A percentile compares a stretch with the other conserved stretches of the same genome.
Evolutionary conservation across 179 eudicot species (phyloP).

Genomic region (Vitellaria paradoxa): DNA sequence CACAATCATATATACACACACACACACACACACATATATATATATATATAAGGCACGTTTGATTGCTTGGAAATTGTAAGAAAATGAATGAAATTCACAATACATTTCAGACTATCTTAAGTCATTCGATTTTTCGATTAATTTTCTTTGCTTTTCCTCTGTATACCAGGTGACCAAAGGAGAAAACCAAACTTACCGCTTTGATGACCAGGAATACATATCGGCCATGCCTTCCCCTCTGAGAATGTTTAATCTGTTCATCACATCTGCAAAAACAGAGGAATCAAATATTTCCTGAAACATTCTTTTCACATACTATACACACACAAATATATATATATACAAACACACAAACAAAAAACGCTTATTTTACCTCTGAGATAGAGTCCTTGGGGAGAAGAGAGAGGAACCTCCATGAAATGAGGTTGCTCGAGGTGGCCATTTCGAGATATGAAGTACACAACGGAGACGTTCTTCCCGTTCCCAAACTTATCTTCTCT

Average conservation of each 20-base stretch:
- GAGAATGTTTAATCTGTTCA: constrained; percentile 47
- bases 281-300: background rate
- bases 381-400: constrained; percentile 56
- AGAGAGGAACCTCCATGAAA: constrained; percentile 64
- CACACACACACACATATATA: background rate
- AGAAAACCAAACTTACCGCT: constrained; percentile 35
- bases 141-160: background rate
- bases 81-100: too few species aligned
- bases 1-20: background rate
- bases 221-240: constrained; percentile 65
- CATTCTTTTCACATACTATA: background rate
- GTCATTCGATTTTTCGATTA: background rate
- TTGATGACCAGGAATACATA: constrained; percentile 72
- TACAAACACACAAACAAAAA: background rate
- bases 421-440: constrained; percentile 87
- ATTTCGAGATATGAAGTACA: constrained; percentile 58
- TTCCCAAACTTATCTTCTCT: constrained; percentile 10
- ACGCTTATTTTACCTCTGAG: constrained; percentile 37
- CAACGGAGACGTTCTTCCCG: constrained; percentile 29
- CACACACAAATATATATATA: background rate
- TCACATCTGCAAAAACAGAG: constrained; percentile 39
- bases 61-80: background rate
- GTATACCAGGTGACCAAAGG: background rate
- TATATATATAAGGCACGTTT: too few species aligned
- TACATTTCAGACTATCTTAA: too few species aligned